phyloP scores from a whole-genome alignment of 306 rosid species.

The Cyclanthera cordifolia region DNA sequence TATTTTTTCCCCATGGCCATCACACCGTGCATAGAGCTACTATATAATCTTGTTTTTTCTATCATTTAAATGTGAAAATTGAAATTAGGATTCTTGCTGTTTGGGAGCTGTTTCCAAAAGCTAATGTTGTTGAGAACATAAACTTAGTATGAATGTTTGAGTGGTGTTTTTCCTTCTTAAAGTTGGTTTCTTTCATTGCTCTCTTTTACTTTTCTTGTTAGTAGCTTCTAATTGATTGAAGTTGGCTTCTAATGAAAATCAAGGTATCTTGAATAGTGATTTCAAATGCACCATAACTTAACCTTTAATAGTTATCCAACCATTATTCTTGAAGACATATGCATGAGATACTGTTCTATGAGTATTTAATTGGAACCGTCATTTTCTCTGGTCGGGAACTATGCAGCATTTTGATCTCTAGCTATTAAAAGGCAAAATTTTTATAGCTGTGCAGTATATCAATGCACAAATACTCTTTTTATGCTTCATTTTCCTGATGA shows the following conservation, averaged over 20 bases:
- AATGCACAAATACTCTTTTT: not conserved
- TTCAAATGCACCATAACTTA: not conserved
- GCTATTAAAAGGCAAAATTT: not conserved
- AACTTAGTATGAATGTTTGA: not conserved
- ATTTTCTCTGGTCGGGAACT: not conserved
- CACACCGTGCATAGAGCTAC: not conserved
- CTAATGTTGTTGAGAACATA: not conserved
- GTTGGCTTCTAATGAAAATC: not conserved
- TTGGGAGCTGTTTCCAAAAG: not conserved
- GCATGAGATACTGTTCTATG: not conserved
- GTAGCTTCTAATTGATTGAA: not conserved
- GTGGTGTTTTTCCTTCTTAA: not conserved
- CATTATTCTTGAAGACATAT: not conserved
- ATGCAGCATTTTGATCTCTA: not conserved
- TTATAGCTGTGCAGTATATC: not conserved
- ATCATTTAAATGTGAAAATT: not conserved
- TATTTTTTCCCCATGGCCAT: not conserved
- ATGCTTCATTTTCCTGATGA: not conserved
- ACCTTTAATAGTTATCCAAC: not conserved
- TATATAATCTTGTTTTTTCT: not conserved
- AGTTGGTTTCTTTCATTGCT: not conserved
- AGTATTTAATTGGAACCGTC: not conserved
- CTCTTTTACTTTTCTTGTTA: not conserved
- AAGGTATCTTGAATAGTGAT: not conserved
- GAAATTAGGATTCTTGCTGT: not conserved